phyloP scores from a whole-genome alignment of 208 protist species.

The Phytomonas sp. region DNA sequence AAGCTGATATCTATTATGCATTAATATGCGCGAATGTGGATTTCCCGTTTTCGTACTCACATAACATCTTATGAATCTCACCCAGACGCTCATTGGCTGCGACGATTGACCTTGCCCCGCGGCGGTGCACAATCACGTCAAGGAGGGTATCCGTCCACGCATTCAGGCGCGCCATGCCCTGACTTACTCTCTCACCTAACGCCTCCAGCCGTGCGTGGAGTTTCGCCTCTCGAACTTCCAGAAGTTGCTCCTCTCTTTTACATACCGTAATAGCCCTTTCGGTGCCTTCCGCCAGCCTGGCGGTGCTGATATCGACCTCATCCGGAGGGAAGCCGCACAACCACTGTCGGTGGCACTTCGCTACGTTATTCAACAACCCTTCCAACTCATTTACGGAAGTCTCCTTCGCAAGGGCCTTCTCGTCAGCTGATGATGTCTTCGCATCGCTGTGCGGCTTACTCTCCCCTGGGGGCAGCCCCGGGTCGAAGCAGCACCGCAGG shows the following conservation, averaged over 20 bases:
- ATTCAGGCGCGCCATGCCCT: constrained; percentile 12
- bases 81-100: constrained; percentile 60
- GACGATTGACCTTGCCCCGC: constrained; percentile 32
- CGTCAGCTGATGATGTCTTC: constrained; percentile 1
- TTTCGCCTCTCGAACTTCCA: constrained; percentile 19
- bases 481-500: constrained; percentile 5
- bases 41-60: constrained; percentile 29
- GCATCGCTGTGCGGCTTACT: background rate
- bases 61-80: constrained; percentile 48
- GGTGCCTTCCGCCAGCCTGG: constrained; percentile 8
- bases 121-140: constrained; percentile 59
- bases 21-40: background rate
- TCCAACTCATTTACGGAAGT: constrained; percentile 10
- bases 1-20: background rate
- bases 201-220: constrained; percentile 19
- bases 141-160: constrained; percentile 34
- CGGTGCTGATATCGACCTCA: constrained; percentile 14
- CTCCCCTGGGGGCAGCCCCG: background rate
- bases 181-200: constrained; percentile 16
- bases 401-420: constrained; percentile 15
- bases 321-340: constrained; percentile 14
- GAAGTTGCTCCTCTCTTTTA: constrained; percentile 17
- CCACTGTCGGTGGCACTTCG: constrained; percentile 23
- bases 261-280: constrained; percentile 6
- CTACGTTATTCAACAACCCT: constrained; percentile 19